These are phyloP conservation scores for Coemansia pectinata DNA, from an alignment of 192 early-diverging fungal genomes.

Conservation along the genomic window DNA sequence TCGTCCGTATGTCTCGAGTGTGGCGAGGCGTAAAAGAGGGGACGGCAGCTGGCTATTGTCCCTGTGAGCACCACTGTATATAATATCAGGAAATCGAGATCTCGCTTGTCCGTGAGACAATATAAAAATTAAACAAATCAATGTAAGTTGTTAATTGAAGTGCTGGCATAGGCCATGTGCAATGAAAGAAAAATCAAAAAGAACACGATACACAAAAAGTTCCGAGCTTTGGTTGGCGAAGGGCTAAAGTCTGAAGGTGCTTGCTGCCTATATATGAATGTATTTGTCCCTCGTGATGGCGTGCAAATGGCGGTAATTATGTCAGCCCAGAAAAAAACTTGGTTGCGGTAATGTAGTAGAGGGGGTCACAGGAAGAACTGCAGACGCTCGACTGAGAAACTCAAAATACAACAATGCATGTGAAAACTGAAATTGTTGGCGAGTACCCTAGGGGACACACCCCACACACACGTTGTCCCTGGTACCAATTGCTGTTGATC, in stretches of 20 bases:
- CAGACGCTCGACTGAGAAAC: background rate
- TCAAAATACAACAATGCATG: background rate
- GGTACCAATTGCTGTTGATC: background rate
- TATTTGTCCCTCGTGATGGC: background rate
- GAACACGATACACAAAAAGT: background rate
- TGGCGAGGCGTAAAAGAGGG: background rate
- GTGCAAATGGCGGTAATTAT: background rate
- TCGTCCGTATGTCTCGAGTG: background rate
- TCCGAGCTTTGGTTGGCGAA: background rate
- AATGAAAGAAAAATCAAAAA: background rate
- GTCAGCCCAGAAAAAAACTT: background rate
- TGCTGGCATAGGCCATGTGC: background rate
- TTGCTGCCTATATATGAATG: background rate
- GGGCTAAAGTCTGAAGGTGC: background rate
- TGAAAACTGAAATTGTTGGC: background rate
- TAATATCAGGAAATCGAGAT: background rate
- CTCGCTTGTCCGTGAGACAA: background rate
- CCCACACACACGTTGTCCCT: background rate
- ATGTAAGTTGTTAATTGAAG: background rate
- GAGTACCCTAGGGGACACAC: background rate
- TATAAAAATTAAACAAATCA: background rate
- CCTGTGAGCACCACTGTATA: background rate
- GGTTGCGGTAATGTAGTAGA: background rate
- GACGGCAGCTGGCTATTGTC: background rate
- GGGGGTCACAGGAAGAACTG: background rate